Evolutionary conservation across 169 alveolate genomes (phyloP), one percentile per base, ranked within the genome.

Genomic region (Plasmodium chabaudi): DNA sequence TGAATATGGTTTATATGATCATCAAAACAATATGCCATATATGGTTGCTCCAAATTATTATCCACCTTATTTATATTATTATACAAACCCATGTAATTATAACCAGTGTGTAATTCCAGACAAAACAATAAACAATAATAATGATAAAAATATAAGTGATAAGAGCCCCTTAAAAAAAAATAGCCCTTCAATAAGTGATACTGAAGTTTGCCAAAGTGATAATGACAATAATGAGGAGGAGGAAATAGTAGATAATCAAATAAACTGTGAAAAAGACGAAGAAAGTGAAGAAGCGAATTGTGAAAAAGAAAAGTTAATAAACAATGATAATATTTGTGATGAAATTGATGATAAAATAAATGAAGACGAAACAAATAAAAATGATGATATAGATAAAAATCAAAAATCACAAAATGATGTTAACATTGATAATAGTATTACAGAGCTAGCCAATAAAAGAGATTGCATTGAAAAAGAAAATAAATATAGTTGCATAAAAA

Each of bases 21-120:
- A 82, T 82, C 79, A 55, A 65, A 82, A 19, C 21, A 82, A 82
- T 65, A 60, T 82, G 39, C 72, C 53, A 23, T 71, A 67, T 82
- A 57, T 67, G 44, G 34, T 19, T 57, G 57, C 90, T 15, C 70
- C 72, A 21, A 82, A 82, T 82, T 82, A 82, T 82, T 82, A 82
- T 56, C 64, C 72, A 7, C 67, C 67, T 67, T 67, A 56, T 56
- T 82, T 82, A 34, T 82, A 82, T 42, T 67, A 65, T 82, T 82
- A 82, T 15, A 42, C 82, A 27, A 57, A 67, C 39, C 72, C 84
- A 1, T 82, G 47, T 56, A 68, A 49, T 27, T 82, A 82, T 65
- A 39, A 47, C n/a, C 84, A 51, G 9, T 55, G 23, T 67, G 55
- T 61, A 3, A 42, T 59, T 47, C 13, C 39, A n/a, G 75, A 67